These are phyloP conservation scores for Backusella australiensis DNA, from an alignment of 192 early-diverging fungal species.

Conservation along the genomic window DNA sequence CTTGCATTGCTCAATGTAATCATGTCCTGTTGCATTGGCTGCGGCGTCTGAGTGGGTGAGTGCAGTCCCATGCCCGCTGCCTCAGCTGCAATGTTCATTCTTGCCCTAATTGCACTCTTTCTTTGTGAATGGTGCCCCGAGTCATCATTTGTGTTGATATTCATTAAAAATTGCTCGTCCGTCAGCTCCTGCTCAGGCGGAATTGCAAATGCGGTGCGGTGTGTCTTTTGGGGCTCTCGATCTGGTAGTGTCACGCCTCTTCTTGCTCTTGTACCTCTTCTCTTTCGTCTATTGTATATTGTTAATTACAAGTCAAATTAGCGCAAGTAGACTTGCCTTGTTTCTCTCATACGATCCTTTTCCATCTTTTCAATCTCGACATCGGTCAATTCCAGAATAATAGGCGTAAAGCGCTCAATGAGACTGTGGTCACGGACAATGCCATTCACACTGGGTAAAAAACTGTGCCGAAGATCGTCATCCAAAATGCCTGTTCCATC, in stretches of 20 bases:
- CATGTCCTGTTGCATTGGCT: not conserved
- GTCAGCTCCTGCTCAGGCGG: slow-evolving; percentile 42
- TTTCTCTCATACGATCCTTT: slow-evolving; percentile 79
- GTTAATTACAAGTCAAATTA: not conserved
- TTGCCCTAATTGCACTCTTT: slow-evolving; percentile 22
- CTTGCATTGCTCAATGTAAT: slow-evolving; percentile 1
- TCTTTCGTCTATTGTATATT: slow-evolving; percentile 61
- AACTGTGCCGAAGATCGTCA: slow-evolving; percentile 66
- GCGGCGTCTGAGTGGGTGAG: slow-evolving; percentile 3
- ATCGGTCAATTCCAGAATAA: slow-evolving; percentile 62
- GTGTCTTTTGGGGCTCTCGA: slow-evolving; percentile 65
- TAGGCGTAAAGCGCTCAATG: slow-evolving; percentile 59
- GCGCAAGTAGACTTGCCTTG: slow-evolving; percentile 37
- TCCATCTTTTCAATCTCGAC: slow-evolving; percentile 81
- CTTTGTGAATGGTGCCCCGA: slow-evolving; percentile 17
- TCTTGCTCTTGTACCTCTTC: slow-evolving; percentile 76
- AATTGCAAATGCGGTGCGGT: slow-evolving; percentile 49
- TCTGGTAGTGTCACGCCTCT: slow-evolving; percentile 65
- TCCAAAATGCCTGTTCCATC: slow-evolving; percentile 75
- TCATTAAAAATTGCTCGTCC: slow-evolving; percentile 37
- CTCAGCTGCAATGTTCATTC: slow-evolving; percentile 32
- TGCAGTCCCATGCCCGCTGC: slow-evolving; percentile 10
- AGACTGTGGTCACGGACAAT: slow-evolving; percentile 48
- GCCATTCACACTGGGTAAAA: slow-evolving; percentile 61
- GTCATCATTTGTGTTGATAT: not conserved